Percentiles rank a stretch among this genome's conserved stretches.
Evolutionary conservation across 2,329 filamentous ascomycete genomes (phyloP).

Genomic region (Hortaea sp.): DNA sequence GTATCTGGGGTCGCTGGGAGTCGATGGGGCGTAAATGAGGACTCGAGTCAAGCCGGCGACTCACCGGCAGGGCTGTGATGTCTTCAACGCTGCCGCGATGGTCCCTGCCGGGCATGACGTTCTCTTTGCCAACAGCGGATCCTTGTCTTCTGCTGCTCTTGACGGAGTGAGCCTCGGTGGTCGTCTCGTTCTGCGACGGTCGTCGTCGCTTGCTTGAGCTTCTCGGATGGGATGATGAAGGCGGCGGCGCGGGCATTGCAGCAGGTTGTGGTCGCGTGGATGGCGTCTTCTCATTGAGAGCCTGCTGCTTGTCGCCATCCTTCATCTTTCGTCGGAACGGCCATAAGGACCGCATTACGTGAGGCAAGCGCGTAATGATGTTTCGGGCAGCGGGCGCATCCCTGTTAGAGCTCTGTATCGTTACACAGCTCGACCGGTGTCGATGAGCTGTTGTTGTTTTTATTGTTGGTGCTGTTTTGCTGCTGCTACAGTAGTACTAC

Average conservation of each 20-base stretch:
- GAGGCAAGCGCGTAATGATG: background rate
- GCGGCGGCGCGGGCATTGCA: background rate
- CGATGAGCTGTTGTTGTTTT: no score
- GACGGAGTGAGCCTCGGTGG: conserved; percentile 1
- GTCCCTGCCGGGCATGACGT: conserved; percentile 5
- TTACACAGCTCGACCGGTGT: no score
- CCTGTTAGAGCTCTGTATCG: background rate
- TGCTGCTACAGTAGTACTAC: no score
- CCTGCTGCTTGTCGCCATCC: background rate
- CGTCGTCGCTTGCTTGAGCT: conserved; percentile 6
- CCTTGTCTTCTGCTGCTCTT: conserved; percentile 5
- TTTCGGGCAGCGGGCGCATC: background rate
- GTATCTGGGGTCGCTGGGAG: conserved; percentile 28
- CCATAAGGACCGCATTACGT: background rate
- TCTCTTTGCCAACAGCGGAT: conserved; percentile 13
- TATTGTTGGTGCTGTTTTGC: no score
- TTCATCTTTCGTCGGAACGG: background rate
- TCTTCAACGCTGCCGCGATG: conserved; percentile 29
- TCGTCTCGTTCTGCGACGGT: conserved; percentile 8
- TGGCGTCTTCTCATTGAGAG: background rate
- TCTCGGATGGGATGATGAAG: conserved; percentile 3
- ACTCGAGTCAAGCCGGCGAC: conserved; percentile 32
- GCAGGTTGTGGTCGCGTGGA: background rate
- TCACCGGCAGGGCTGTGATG: conserved; percentile 38
- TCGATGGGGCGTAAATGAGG: conserved; percentile 39